Evolutionary conservation across 2,329 filamentous ascomycete genomes (phyloP), one percentile per base, ranked within the genome.

Genomic region (Pseudocercospora musae): DNA sequence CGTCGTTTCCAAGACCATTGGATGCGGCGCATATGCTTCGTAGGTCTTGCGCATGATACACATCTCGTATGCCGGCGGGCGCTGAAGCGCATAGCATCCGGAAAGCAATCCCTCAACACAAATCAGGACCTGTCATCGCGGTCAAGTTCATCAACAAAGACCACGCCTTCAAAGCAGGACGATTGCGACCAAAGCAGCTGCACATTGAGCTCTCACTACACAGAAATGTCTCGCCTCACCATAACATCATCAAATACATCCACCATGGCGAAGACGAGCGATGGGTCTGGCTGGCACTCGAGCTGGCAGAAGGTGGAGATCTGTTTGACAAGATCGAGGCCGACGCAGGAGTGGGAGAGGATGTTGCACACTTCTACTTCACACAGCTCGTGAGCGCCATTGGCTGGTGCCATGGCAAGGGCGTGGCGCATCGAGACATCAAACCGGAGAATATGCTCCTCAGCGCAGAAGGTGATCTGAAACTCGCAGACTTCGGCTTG

Each of bases 311-410:
- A 71, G 95, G 95, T 46, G 95, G 95, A 10, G 95, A 99, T 75
- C 83, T 99, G 7, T 99, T 99, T 76, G 95, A 99, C 86, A 99
- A 99, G 81, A 98, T 99, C 70, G 96, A 99, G 79, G 93, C 95
- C 18, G 95, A 99, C 76, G 91, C 94, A 49, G 95, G 95, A 53
- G 92, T 98, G n/a, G 86, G 89, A 6, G 88, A 96, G 76, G 91
- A 98, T 74, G 92, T 99, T 73, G 94, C 95, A 33, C 96, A 99
- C 75, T 87, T 97, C 65, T 99, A 98, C 80, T 99, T 99, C 76
- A 85, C 89, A 2, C 95, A 99, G 78, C 85, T 99, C 65, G 85
- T 98, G 70, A 88, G 88, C 73, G 95, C 94, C 8, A 90, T 98
- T 65, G 89, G 89, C 73, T 99, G 93, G 79, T 96, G 98, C 85